Evolutionary conservation across 1,284 basidiomycete species (phyloP), one percentile per base, ranked within the genome.

Genomic region (Rhizoctonia solani): DNA sequence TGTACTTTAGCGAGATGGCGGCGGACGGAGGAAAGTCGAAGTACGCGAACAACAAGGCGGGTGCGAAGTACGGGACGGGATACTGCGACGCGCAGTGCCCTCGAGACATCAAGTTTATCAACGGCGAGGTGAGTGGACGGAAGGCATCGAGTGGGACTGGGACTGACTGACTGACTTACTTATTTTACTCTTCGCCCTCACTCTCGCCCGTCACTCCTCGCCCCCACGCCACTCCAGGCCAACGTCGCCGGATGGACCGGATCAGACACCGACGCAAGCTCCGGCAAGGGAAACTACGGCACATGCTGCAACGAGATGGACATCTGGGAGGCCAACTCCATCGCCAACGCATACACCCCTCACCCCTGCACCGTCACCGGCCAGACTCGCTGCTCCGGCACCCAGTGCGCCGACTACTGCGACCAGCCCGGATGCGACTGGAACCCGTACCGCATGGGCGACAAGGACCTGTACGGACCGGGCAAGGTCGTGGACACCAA

Each of bases 51-150:
- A 86, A 86, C 80, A 83, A 80, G 78, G 83, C 83, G 66, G 83
- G 83, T 71, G 81, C 82, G 70, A 81, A 80, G 72, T 84, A 82
- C 75, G 83, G 83, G 63, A 84, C 83, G 56, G 82, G 83, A 4
- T 84, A 84, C 76, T 85, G 83, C 73, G 83, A 84, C 74, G 79
- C 83, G 11, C 84, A 86, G 73, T 85, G 82, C 77, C 83, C 84
- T 2, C 76, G 80, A 79, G 66, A 50, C 72, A 69, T 32, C 67
- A 83, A 85, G 74, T 84, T 84, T 79, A 70, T 83, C 73, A 82
- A 81, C 71, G 72, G 74, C 70, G 78, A 80, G 77, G 79, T 79
- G 72, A 77, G 68, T 59, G 37, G 37, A 16, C 37, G 16, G 8
- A 39, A 39, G 8, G 37, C 8, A 47, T 23, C 19, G 13, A 30